Evolutionary conservation across 106 monocot genomes (phyloP), one percentile per base, ranked within the genome.

Genomic region (Allium fistulosum): DNA sequence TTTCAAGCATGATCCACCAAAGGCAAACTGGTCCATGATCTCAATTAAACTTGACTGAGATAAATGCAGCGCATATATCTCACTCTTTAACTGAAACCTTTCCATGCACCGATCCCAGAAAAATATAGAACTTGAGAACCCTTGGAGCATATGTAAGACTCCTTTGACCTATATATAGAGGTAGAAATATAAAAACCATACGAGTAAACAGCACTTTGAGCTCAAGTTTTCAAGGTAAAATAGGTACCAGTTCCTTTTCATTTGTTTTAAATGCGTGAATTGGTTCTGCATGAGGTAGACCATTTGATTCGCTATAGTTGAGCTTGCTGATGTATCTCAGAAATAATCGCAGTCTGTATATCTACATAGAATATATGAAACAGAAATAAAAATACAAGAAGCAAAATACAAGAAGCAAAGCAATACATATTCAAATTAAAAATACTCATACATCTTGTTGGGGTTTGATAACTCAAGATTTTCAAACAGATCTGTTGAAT

Each of bases 131-230:
- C 80, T 85, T 7, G 80, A 76, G 49, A 89, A 90, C 56, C 97
- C 92, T 85, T 92, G 97, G 47, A 92, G 84, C 88, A 92, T 89
- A 50, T 85, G 82, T 52, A 91, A 57, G 53, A 89, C 63, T 47
- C 82, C 81, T 50, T 66, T 66, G 7, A 97, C 92, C 89, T 71
- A 56, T 56, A 56, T 59, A 49, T 46, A 52, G 48, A 4, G 10
- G 8, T 68, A 64, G 49, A 59, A 70, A 26, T 49, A 58, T 53
- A 18, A n/a, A 64, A n/a, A 64, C 26, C 28, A 15, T 8, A 26
- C 22, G 59, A 49, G 17, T 9, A 9, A 46, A 17, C 10, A 60
- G 55, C 8, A 10, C 56, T n/a, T 50, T n/a, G 67, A 26, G 22
- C 45, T 26, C 0, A 56, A 45, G 45, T 10, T 57, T 57, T 53